Percentiles rank a stretch among this genome's conserved stretches.
Evolutionary conservation across 75 land plant species (phyloP).

Genomic region (Pinus tabuliformis): DNA sequence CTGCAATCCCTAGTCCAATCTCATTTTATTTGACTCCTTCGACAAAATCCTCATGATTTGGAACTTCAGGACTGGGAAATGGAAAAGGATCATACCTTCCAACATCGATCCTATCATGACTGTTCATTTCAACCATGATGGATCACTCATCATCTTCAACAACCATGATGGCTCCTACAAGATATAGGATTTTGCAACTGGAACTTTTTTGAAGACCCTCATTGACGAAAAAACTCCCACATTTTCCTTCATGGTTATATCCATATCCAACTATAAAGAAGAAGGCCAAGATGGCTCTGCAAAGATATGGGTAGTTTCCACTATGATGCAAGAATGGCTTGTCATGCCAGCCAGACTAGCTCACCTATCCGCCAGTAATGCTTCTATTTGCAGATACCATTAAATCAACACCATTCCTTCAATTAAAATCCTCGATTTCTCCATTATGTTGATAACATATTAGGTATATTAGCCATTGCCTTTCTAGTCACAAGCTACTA

Average conservation of each 20-base stretch:
- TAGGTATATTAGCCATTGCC: slow-evolving; percentile 54
- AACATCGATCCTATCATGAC: slow-evolving; percentile 91
- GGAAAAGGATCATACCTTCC: slow-evolving; percentile 71
- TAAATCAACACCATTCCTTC: background rate
- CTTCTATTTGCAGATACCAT: slow-evolving; percentile 8
- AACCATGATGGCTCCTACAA: slow-evolving; percentile 86
- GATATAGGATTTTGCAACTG: slow-evolving; percentile 84
- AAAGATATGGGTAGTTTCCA: background rate
- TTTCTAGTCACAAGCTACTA: slow-evolving; percentile 67
- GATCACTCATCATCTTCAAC: slow-evolving; percentile 78
- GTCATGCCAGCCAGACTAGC: slow-evolving; percentile 7
- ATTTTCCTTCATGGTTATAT: slow-evolving; percentile 43
- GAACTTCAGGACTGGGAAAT: slow-evolving; percentile 89
- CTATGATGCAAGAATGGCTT: slow-evolving; percentile 5
- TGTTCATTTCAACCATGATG: slow-evolving; percentile 74
- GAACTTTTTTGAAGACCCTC: slow-evolving; percentile 82
- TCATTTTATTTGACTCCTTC: slow-evolving; percentile 78
- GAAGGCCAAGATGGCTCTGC: background rate
- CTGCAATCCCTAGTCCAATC: slow-evolving; percentile 85
- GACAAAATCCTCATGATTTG: slow-evolving; percentile 89
- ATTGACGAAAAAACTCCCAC: slow-evolving; percentile 89
- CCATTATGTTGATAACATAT: slow-evolving; percentile 62
- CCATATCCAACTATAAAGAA: background rate
- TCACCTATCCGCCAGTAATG: background rate
- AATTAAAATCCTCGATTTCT: slow-evolving; percentile 24